Base-by-base conservation (phyloP, 768 basidiomycete species). In the Trametes cubensis region DNA sequence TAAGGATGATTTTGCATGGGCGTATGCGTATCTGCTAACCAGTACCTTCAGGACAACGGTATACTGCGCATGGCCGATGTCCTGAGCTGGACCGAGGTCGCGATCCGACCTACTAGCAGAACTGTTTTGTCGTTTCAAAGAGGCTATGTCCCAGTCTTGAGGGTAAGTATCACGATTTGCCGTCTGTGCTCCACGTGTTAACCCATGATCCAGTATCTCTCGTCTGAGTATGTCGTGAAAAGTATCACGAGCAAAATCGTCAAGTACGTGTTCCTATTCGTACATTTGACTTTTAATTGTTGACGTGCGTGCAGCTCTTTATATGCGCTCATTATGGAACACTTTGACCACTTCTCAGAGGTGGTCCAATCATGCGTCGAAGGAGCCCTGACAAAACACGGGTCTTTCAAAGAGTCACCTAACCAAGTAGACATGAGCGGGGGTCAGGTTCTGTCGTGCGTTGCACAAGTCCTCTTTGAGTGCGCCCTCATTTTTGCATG, bases 191-290 rank as follows among this genome's bases (percentile, higher is more conserved):
- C 18, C 10, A 4, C 5, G 5, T 18, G 15, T 15, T 44, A 34
- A 28, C 7, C 25, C 65, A 56, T 4, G 55, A 17, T 41, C 8
- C 45, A 88, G 85, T 86, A 85, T 68, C 69, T 84, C 39, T 79
- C 86, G 0, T 87, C 86, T 10, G 81, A 84, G 17, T 81, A 80
- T 50, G 80, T 88, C 10, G 69, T 86, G 44, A 84, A 84, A 69
- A 86, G 84, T 63, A 85, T 82, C 3, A 66, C 84, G 28, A 75
- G 70, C 13, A 78, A 80, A 42, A 70, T 76, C 34, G 78, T 81
- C 46, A 86, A 87, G 85, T 84, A 69, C 56, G 80, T 65, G 0
- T 6, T 17, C 25, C 15, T 18, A 4, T 25, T 25, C 44, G 8
- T 18, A 17, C 28, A 11, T 34, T 11, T 6, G 10, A 10, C 10